phyloP scores from a whole-genome alignment of 2,329 filamentous ascomycete genomes.

The Juglanconis juglandina region DNA sequence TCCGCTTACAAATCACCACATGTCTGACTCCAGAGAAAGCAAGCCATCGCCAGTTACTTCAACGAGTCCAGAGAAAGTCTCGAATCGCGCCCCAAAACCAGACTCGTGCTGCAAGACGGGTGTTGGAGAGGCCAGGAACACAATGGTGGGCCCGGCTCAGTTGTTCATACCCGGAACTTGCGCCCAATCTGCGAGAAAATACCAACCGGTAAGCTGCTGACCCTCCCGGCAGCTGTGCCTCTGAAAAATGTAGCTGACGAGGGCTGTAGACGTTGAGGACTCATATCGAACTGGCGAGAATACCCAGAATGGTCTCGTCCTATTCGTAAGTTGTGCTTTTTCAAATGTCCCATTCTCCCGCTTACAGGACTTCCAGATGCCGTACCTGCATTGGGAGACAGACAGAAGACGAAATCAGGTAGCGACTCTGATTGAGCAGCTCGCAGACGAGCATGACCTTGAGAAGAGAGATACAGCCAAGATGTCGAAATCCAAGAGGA shows the following conservation, averaged over 20 bases:
- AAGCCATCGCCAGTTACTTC: conserved; percentile 29
- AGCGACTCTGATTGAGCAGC: conserved; percentile 25
- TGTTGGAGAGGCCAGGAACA: conserved; percentile 36
- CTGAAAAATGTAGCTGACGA: background rate
- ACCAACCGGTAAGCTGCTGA: conserved; percentile 24
- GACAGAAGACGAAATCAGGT: conserved; percentile 30
- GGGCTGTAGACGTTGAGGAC: background rate
- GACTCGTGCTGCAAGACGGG: conserved; percentile 28
- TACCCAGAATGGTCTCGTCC: conserved; percentile 26
- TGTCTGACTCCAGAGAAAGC: conserved; percentile 18
- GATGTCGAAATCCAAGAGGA: conserved; percentile 1
- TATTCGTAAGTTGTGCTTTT: conserved; percentile 26
- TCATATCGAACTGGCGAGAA: background rate
- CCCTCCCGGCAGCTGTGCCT: too few relatives aligned
- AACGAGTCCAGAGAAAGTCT: conserved; percentile 18
- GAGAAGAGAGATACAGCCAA: background rate
- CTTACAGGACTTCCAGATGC: conserved; percentile 27
- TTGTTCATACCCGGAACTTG: conserved; percentile 35
- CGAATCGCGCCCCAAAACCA: background rate
- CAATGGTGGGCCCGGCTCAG: conserved; percentile 16
- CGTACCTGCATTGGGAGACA: conserved; percentile 40
- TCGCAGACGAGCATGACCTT: conserved; percentile 11
- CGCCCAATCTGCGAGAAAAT: conserved; percentile 31
- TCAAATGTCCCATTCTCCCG: background rate
- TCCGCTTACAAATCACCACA: background rate